Percentiles rank a stretch among this genome's conserved stretches.
Conservation (phyloP, 2,329 filamentous ascomycete genomes). For the Aspergillus melleus region DNA sequence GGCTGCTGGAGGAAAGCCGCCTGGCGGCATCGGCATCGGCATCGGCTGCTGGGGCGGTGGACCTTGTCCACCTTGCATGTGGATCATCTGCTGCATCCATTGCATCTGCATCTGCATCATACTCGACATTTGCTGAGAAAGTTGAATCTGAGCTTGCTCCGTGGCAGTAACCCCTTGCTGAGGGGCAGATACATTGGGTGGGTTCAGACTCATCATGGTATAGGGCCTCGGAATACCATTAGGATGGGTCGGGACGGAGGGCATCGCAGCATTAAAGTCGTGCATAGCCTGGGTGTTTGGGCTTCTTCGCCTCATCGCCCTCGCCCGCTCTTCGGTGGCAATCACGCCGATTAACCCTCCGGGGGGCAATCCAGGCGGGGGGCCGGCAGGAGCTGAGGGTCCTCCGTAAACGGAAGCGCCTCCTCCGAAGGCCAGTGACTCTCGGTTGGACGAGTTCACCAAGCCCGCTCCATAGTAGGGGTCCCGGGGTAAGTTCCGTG, state of each 20-base stretch:
- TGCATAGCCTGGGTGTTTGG: constrained; percentile 63
- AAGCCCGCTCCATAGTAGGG: constrained; percentile 80
- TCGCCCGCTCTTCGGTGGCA: constrained; percentile 76
- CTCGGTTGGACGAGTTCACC: constrained; percentile 69
- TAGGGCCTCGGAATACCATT: constrained; percentile 38
- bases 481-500: constrained; percentile 76
- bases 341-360: constrained; percentile 87
- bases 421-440: constrained; percentile 70
- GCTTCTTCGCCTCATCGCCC: constrained; percentile 75
- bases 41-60: constrained; percentile 33
- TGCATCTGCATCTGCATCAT: constrained; percentile 96
- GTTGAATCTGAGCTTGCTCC: constrained; percentile 74
- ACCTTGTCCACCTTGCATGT: constrained; percentile 60
- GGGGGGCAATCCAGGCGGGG: constrained; percentile 55
- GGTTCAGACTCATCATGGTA: constrained; percentile 35
- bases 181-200: constrained; percentile 19
- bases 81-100: constrained; percentile 71
- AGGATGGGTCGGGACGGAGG: constrained; percentile 25
- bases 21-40: constrained; percentile 24
- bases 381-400: constrained; percentile 30
- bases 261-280: constrained; percentile 34
- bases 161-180: constrained; percentile 53
- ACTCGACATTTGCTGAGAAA: constrained; percentile 79
- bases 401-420: constrained; percentile 49
- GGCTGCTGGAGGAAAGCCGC: constrained; percentile 25